These are phyloP conservation scores for Xanthoparmelia taractica DNA, from an alignment of 495 filamentous ascomycete species.

Conservation along the genomic window DNA sequence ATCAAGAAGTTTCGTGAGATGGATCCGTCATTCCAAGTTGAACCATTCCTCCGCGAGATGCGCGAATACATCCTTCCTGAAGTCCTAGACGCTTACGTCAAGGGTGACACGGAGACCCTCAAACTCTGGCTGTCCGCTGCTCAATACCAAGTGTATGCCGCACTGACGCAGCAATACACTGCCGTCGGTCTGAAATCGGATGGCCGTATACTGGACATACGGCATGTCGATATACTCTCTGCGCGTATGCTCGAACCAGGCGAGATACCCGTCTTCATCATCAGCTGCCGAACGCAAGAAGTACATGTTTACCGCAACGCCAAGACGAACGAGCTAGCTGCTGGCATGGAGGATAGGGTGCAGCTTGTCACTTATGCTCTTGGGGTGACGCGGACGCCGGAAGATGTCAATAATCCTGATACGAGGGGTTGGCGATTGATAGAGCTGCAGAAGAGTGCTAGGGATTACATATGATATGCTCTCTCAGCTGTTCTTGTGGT, in stretches of 20 bases:
- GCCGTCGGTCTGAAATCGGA: slow-evolving; percentile 88
- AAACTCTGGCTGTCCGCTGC: slow-evolving; percentile 93
- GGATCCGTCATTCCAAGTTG: slow-evolving; percentile 90
- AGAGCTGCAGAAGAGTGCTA: slow-evolving; percentile 95
- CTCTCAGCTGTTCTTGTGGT: not conserved
- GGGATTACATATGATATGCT: slow-evolving; percentile 73
- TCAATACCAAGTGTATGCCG: slow-evolving; percentile 89
- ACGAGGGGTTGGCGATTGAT: slow-evolving; percentile 94
- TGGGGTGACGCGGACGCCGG: slow-evolving; percentile 82
- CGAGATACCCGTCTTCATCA: slow-evolving; percentile 93
- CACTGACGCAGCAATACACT: slow-evolving; percentile 88
- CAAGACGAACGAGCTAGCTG: slow-evolving; percentile 80
- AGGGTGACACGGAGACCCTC: slow-evolving; percentile 83
- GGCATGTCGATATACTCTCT: slow-evolving; percentile 81
- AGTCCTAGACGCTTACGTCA: slow-evolving; percentile 95
- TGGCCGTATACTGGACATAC: slow-evolving; percentile 87
- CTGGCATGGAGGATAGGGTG: slow-evolving; percentile 98
- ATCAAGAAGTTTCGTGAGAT: slow-evolving; percentile 97
- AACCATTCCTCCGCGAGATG: slow-evolving; percentile 87
- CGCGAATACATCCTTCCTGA: slow-evolving; percentile 97
- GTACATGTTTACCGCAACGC: slow-evolving; percentile 91
- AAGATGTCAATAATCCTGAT: slow-evolving; percentile 94
- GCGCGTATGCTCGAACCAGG: slow-evolving; percentile 93
- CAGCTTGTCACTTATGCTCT: slow-evolving; percentile 98
- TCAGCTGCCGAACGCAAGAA: slow-evolving; percentile 94